Evolutionary conservation across 2,329 filamentous ascomycete genomes (phyloP).

Genomic region (Fonsecaea pugnacius): DNA sequence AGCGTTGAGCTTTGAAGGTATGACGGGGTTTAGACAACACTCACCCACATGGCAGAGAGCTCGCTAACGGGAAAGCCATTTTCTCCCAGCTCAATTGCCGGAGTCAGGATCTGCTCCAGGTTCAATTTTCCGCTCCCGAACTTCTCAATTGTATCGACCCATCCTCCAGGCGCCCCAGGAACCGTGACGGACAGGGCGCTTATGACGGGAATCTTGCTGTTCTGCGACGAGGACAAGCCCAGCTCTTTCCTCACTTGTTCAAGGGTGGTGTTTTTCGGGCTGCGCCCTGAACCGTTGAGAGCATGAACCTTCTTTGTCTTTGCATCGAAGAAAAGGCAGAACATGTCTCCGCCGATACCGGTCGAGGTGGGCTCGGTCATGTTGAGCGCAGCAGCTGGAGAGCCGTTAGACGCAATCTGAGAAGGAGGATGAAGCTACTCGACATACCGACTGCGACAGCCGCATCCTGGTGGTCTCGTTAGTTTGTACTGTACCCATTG

Average conservation of each 20-base stretch:
- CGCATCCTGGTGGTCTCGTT: slow-evolving; percentile 69
- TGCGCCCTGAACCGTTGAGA: slow-evolving; percentile 90
- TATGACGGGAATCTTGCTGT: slow-evolving; percentile 64
- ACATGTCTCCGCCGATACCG: slow-evolving; percentile 96
- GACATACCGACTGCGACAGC: slow-evolving; percentile 81
- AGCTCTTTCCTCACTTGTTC: slow-evolving; percentile 73
- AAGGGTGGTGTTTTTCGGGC: slow-evolving; percentile 70
- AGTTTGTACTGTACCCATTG: background rate
- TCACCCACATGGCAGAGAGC: slow-evolving; percentile 69
- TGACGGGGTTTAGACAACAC: slow-evolving; percentile 42
- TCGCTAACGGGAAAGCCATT: slow-evolving; percentile 89
- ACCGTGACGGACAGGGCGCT: slow-evolving; percentile 84
- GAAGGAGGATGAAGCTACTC: slow-evolving; percentile 12
- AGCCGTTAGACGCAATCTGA: slow-evolving; percentile 15
- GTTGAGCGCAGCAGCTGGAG: slow-evolving; percentile 80
- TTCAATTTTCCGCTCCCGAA: slow-evolving; percentile 87
- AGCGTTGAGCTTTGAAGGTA: slow-evolving; percentile 8
- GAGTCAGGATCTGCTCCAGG: slow-evolving; percentile 75
- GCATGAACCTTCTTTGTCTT: slow-evolving; percentile 79
- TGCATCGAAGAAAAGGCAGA: slow-evolving; percentile 89
- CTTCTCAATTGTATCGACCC: slow-evolving; percentile 83
- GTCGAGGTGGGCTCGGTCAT: slow-evolving; percentile 92
- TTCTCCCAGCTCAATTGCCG: slow-evolving; percentile 84
- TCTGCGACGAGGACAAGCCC: slow-evolving; percentile 57
- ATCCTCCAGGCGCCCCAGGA: slow-evolving; percentile 88